These are phyloP conservation scores for Cavenderia fasciculata DNA, from an alignment of 78 protist genomes.

Conservation along the genomic window DNA sequence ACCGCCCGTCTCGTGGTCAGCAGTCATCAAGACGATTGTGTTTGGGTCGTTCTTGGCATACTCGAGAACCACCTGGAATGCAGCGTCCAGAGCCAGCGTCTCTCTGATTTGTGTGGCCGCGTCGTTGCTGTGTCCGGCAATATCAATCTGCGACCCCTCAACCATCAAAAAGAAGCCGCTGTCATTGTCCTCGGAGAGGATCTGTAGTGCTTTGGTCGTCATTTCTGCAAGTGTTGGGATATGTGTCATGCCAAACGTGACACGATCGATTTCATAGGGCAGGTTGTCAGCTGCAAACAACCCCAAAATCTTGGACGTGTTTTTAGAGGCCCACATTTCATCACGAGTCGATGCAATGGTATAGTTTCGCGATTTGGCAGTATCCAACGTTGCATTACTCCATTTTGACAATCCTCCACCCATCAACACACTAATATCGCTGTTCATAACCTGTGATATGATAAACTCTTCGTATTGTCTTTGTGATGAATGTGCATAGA, in stretches of 20 bases:
- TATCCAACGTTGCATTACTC: background rate
- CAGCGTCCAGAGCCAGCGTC: constrained; percentile 27
- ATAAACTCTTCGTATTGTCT: constrained; percentile 42
- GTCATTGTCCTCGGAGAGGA: constrained; percentile 38
- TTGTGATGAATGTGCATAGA: constrained; percentile 30
- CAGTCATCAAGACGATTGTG: constrained; percentile 62
- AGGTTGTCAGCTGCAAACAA: constrained; percentile 34
- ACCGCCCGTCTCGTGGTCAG: constrained; percentile 93
- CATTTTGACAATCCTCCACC: constrained; percentile 45
- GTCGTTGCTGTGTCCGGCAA: constrained; percentile 87
- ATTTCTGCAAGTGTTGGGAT: constrained; percentile 67
- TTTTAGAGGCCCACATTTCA: constrained; percentile 2
- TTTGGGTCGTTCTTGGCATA: constrained; percentile 72
- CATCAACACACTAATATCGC: constrained; percentile 4
- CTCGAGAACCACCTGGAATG: constrained; percentile 42
- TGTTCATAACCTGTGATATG: constrained; percentile 51
- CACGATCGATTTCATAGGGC: constrained; percentile 71
- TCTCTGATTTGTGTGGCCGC: constrained; percentile 69
- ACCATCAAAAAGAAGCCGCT: constrained; percentile 64
- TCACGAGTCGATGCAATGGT: background rate
- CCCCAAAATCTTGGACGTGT: constrained; percentile 19
- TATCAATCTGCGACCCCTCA: constrained; percentile 79
- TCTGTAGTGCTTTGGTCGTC: constrained; percentile 39
- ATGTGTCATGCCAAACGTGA: background rate
- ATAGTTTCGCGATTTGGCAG: background rate